Conservation (phyloP, 148 eudicot species). For the Camellia lanceoleosa region DNA sequence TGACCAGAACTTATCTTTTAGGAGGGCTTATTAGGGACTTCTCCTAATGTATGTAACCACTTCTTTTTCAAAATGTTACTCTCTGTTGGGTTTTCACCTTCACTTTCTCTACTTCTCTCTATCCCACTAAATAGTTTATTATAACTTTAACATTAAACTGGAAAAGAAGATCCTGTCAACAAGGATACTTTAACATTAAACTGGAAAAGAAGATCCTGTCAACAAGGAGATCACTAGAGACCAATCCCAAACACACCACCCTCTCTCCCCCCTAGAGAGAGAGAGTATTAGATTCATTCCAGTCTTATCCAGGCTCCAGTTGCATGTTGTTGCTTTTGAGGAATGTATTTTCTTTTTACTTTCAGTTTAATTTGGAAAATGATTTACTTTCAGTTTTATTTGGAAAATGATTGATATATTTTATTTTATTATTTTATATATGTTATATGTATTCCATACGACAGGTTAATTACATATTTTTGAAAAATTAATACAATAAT, state of each 20-base stretch:
- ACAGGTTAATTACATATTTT: no score
- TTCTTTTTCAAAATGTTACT: background rate
- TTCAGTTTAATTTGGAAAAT: no score
- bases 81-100: background rate
- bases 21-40: conserved; percentile 4
- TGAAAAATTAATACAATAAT: no score
- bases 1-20: conserved; percentile 14
- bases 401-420: no score
- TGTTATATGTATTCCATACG: no score
- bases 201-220: conserved; percentile 42
- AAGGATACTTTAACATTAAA: conserved; percentile 24
- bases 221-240: conserved; percentile 7
- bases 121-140: background rate
- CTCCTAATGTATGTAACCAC: background rate
- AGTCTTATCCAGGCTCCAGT: conserved; percentile 7
- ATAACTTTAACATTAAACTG: conserved; percentile 30
- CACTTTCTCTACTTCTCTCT: conserved; percentile 17
- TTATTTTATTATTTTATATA: no score
- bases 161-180: conserved; percentile 37
- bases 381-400: no score
- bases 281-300: conserved; percentile 30
- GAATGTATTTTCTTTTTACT: conserved; percentile 19
- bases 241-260: conserved; percentile 32
- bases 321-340: conserved; percentile 59
- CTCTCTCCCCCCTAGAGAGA: conserved; percentile 11